A percentile compares a stretch with the other conserved stretches of the same genome.
These are phyloP conservation scores for Cladorrhinum sp. DNA, from an alignment of 2,329 filamentous ascomycete genomes.

Conservation along the genomic window DNA sequence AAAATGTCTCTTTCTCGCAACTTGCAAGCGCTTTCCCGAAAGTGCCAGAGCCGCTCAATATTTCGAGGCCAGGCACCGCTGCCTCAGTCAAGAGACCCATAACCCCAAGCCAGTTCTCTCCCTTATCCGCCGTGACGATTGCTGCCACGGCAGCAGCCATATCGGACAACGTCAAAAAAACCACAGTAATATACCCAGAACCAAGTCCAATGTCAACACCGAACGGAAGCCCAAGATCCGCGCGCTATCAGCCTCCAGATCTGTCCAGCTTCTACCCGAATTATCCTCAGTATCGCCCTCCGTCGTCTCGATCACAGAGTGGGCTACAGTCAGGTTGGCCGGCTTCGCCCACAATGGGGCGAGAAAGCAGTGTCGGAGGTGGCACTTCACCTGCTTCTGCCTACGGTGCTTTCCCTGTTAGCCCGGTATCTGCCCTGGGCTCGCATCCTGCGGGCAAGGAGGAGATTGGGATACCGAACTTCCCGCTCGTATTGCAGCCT, in stretches of 20 bases:
- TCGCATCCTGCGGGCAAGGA: background rate
- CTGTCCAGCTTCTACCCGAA: background rate
- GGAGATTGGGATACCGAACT: background rate
- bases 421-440: background rate
- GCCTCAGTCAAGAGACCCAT: background rate
- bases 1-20: background rate
- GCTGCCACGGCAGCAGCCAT: background rate
- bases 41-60: background rate
- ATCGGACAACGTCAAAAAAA: background rate
- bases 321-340: background rate
- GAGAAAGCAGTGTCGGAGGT: background rate
- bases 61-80: background rate
- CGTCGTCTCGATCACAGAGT: background rate
- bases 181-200: background rate
- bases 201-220: slow-evolving; percentile 7
- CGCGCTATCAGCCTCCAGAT: background rate
- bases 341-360: background rate
- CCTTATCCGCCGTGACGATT: background rate
- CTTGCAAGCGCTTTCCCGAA: background rate
- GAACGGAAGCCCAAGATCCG: background rate
- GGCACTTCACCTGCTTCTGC: background rate
- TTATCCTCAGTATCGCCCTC: slow-evolving; percentile 2
- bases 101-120: background rate
- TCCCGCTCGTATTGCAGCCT: slow-evolving; percentile 19
- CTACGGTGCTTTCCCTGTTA: background rate